These are phyloP conservation scores for Bruguiera gymnorhiza DNA, from an alignment of 345 rosid genomes.

Conservation along the genomic window DNA sequence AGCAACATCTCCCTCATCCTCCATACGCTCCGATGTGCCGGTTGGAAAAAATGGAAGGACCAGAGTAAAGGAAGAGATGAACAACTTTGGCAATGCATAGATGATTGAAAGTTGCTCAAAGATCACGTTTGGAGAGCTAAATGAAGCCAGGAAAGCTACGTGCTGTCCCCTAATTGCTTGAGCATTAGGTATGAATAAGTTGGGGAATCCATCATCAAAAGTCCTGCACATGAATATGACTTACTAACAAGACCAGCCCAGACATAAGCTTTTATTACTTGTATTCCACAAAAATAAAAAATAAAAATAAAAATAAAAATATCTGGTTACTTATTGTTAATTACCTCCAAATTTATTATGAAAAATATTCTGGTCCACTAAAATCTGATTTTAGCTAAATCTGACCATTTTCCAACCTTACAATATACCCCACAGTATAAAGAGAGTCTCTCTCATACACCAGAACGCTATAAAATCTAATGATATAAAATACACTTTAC, in stretches of 20 bases:
- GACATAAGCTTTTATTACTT: too few species aligned
- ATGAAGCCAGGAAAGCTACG: constrained; percentile 91
- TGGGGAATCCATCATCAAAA: constrained; percentile 92
- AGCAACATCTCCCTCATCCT: constrained; percentile 94
- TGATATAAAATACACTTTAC: too few species aligned
- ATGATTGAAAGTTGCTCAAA: constrained; percentile 92
- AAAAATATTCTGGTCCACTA: too few species aligned
- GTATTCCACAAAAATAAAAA: too few species aligned
- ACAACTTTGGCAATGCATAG: constrained; percentile 86
- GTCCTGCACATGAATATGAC: constrained; percentile 36
- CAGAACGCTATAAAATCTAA: too few species aligned
- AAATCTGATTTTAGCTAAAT: too few species aligned
- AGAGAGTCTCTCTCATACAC: too few species aligned
- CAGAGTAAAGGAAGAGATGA: constrained; percentile 82
- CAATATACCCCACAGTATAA: too few species aligned
- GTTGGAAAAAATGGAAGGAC: constrained; percentile 98
- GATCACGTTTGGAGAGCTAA: constrained; percentile 83
- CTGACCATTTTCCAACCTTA: too few species aligned
- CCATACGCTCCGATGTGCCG: constrained; percentile 98
- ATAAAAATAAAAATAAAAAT: too few species aligned
- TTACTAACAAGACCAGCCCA: neutral
- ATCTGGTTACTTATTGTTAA: too few species aligned
- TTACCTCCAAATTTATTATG: too few species aligned
- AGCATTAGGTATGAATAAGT: constrained; percentile 91
- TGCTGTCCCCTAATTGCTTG: constrained; percentile 87